phyloP scores from a whole-genome alignment of 306 rosid genomes.

The Abrus precatorius region DNA sequence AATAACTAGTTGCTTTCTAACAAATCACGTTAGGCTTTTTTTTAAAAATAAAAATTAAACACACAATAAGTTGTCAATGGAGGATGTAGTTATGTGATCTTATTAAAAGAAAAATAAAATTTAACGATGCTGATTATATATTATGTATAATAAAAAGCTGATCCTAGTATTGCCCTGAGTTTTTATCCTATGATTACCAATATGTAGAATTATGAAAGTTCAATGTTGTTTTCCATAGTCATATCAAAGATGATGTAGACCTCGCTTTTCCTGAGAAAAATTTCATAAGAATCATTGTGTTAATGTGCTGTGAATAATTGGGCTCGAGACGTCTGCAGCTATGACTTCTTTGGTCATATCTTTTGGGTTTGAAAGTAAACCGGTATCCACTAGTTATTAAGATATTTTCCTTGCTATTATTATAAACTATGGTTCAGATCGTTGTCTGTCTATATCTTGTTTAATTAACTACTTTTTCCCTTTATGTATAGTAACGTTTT shows the following conservation, averaged over 20 bases:
- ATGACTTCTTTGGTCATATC: slow-evolving; percentile 37
- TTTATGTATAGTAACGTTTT: neutral
- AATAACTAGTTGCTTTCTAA: no score
- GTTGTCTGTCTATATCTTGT: neutral
- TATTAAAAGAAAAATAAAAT: no score
- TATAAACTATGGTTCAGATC: neutral
- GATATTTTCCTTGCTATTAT: neutral
- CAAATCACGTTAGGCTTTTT: no score
- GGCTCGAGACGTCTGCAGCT: slow-evolving; percentile 12
- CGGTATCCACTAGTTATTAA: slow-evolving; percentile 28
- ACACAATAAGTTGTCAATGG: no score
- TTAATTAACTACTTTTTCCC: neutral
- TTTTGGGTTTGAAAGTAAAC: slow-evolving; percentile 26
- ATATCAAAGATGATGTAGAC: slow-evolving; percentile 29
- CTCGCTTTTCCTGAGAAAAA: slow-evolving; percentile 30
- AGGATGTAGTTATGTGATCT: no score
- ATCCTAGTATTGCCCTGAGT: neutral
- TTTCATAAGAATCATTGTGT: slow-evolving; percentile 36
- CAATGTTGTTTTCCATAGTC: slow-evolving; percentile 37
- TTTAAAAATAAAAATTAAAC: no score
- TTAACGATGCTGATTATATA: no score
- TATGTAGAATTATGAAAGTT: neutral
- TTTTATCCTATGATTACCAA: slow-evolving; percentile 23
- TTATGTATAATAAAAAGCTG: no score
- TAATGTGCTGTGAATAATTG: slow-evolving; percentile 44